Conservation (phyloP, 352 stramenopile genomes). For the Globisporangium megalacanthum region DNA sequence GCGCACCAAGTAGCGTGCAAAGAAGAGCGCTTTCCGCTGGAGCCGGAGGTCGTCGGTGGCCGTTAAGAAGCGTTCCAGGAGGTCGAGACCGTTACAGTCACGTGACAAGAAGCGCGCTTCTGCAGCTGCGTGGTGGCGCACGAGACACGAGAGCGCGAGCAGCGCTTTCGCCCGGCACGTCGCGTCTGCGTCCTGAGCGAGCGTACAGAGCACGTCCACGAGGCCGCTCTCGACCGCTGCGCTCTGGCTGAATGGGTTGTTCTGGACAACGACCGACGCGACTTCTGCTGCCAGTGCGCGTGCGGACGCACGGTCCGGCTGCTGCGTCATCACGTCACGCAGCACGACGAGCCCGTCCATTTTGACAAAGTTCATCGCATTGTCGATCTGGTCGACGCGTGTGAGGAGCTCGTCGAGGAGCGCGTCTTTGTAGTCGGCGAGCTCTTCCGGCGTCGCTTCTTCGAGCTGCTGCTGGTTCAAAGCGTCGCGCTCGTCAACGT, state of each 20-base stretch:
- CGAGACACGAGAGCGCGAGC: conserved; percentile 78
- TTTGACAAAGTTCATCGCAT: conserved; percentile 86
- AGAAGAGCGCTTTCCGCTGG: conserved; percentile 81
- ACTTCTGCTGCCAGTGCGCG: conserved; percentile 73
- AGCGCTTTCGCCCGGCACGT: conserved; percentile 74
- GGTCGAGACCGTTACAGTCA: conserved; percentile 45
- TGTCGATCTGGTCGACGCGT: conserved; percentile 86
- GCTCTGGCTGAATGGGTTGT: conserved; percentile 82
- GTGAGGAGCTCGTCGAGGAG: conserved; percentile 82
- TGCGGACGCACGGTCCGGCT: conserved; percentile 40
- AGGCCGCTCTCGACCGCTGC: conserved; percentile 52
- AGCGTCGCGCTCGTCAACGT: conserved; percentile 26
- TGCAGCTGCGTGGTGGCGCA: conserved; percentile 59
- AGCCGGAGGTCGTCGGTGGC: conserved; percentile 52
- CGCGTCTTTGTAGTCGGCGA: conserved; percentile 74
- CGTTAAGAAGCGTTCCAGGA: conserved; percentile 50
- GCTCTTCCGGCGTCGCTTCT: conserved; percentile 48
- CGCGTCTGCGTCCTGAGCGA: conserved; percentile 47
- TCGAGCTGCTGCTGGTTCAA: conserved; percentile 22
- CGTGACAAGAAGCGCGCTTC: conserved; percentile 57
- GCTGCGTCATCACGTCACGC: conserved; percentile 57
- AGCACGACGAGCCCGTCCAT: conserved; percentile 65
- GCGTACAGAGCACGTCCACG: conserved; percentile 59
- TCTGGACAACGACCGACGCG: conserved; percentile 78
- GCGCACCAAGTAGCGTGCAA: conserved; percentile 74